Conservation (phyloP, 805 yeast species). For the Schwanniomyces polymorphus region DNA sequence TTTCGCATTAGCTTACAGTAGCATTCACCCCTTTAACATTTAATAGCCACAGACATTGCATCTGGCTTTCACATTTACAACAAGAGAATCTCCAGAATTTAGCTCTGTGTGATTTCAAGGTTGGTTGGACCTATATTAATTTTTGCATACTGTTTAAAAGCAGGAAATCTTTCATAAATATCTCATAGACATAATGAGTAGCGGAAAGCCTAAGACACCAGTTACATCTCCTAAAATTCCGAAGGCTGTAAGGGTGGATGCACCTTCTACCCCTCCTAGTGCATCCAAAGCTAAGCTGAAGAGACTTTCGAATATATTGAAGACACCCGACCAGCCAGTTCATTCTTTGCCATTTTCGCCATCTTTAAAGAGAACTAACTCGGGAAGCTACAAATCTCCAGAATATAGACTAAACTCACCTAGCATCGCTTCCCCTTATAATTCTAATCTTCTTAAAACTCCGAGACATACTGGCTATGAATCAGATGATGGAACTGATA, state of each 20-base stretch:
- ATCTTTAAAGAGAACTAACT: constrained; percentile 33
- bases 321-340: constrained; percentile 35
- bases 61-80: not conserved
- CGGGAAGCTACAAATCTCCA: constrained; percentile 32
- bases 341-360: constrained; percentile 38
- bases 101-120: not conserved
- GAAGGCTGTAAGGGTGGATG: constrained; percentile 16
- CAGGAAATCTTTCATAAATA: not conserved
- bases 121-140: not conserved
- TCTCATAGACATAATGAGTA: constrained; percentile 10
- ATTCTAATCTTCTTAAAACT: constrained; percentile 25
- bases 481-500: constrained; percentile 23
- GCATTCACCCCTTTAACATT: not conserved
- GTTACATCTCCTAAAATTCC: constrained; percentile 32
- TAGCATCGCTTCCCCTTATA: constrained; percentile 28
- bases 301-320: constrained; percentile 25
- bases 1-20: not conserved
- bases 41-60: not conserved
- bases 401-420: constrained; percentile 26
- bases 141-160: not conserved
- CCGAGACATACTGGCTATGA: constrained; percentile 32
- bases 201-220: constrained; percentile 35
- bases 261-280: constrained; percentile 30
- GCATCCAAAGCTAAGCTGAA: constrained; percentile 13
- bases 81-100: not conserved